phyloP scores from a whole-genome alignment of 805 yeast genomes.

The Martiniozyma abietophila region DNA sequence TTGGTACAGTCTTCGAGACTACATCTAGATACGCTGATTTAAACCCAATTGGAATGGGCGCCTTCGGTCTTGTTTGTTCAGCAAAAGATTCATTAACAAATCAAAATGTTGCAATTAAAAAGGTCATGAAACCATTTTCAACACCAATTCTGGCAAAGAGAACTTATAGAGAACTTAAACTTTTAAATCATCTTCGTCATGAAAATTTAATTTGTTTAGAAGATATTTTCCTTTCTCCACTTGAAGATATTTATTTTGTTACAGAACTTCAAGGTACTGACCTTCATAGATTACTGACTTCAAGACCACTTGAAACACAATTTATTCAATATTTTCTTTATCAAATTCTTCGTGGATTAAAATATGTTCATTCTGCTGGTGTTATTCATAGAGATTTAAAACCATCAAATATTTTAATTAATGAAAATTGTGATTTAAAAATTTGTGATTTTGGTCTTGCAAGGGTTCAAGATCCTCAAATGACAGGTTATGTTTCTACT shows the following conservation, averaged over 20 bases:
- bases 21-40: slow-evolving; percentile 83
- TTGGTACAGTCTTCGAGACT: slow-evolving; percentile 91
- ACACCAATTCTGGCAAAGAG: slow-evolving; percentile 93
- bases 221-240: slow-evolving; percentile 88
- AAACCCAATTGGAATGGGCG: slow-evolving; percentile 99
- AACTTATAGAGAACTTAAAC: slow-evolving; percentile 90
- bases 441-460: slow-evolving; percentile 80
- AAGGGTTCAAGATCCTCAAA: slow-evolving; percentile 39
- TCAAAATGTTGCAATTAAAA: slow-evolving; percentile 93
- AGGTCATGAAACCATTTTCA: slow-evolving; percentile 94
- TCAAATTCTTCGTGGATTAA: slow-evolving; percentile 88
- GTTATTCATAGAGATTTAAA: slow-evolving; percentile 85
- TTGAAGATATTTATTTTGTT: slow-evolving; percentile 93
- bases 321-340: slow-evolving; percentile 94
- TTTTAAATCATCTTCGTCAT: slow-evolving; percentile 87
- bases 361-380: slow-evolving; percentile 92
- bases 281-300: slow-evolving; percentile 79
- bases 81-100: slow-evolving; percentile 86
- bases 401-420: slow-evolving; percentile 64
- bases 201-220: slow-evolving; percentile 89
- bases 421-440: slow-evolving; percentile 64
- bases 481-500: slow-evolving; percentile 79
- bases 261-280: slow-evolving; percentile 97
- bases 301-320: slow-evolving; percentile 91
- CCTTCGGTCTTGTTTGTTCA: slow-evolving; percentile 95